phyloP scores from a whole-genome alignment of 805 yeast species.

The Tetrapisispora arboricola region DNA sequence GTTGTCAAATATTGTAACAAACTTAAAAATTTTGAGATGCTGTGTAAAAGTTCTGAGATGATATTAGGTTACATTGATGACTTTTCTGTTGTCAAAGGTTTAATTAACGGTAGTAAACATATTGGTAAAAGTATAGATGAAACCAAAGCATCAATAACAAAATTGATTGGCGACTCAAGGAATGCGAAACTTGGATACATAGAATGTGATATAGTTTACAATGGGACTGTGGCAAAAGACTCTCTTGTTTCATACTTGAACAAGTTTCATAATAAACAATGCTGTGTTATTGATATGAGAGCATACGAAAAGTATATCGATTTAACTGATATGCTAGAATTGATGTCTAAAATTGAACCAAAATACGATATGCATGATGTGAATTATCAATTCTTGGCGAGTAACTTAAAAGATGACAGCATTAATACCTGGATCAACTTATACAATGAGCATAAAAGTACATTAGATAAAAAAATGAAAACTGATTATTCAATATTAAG shows the following conservation, averaged over 20 bases:
- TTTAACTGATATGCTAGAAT: not conserved
- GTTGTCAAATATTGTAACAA: conserved; percentile 39
- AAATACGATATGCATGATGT: conserved; percentile 39
- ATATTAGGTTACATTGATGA: conserved; percentile 57
- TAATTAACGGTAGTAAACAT: conserved; percentile 51
- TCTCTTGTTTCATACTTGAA: conserved; percentile 35
- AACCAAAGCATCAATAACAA: conserved; percentile 23
- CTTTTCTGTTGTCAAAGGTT: conserved; percentile 32
- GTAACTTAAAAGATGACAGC: conserved; percentile 6
- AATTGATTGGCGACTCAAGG: conserved; percentile 32
- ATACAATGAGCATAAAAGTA: conserved; percentile 32
- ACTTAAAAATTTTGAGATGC: conserved; percentile 33
- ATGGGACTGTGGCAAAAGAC: conserved; percentile 15
- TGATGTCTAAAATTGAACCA: not conserved
- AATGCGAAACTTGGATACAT: conserved; percentile 48
- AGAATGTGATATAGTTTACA: conserved; percentile 30
- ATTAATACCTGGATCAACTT: conserved; percentile 20
- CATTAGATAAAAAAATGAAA: conserved; percentile 33
- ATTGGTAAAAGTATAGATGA: conserved; percentile 37
- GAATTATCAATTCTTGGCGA: conserved; percentile 24
- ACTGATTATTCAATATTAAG: conserved; percentile 68
- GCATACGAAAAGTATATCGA: conserved; percentile 19
- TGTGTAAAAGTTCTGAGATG: conserved; percentile 35
- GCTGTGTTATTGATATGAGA: conserved; percentile 55
- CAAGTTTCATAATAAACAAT: conserved; percentile 43